phyloP scores from a whole-genome alignment of 208 protist genomes.

The Willaertia magna region DNA sequence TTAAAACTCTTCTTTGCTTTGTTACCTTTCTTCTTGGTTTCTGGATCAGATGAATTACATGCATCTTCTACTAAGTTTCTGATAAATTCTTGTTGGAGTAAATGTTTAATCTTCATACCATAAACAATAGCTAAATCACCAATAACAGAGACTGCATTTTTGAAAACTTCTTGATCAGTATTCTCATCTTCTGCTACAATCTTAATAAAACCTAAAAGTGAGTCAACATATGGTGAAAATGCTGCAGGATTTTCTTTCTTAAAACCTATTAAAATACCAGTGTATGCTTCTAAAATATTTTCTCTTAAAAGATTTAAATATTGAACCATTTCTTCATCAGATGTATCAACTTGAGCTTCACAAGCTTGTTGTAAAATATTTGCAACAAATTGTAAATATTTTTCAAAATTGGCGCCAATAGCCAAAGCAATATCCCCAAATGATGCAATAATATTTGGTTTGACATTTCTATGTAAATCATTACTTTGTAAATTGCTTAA shows the following conservation, averaged over 20 bases:
- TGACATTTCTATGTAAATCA: constrained; percentile 69
- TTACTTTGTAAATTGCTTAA: constrained; percentile 52
- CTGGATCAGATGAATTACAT: not conserved
- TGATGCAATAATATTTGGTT: constrained; percentile 74
- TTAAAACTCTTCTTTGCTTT: not conserved
- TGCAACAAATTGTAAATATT: constrained; percentile 66
- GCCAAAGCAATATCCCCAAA: constrained; percentile 88
- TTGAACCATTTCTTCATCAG: not conserved
- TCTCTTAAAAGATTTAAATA: constrained; percentile 29
- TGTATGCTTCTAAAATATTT: constrained; percentile 46
- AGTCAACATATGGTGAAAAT: constrained; percentile 31
- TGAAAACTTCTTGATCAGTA: constrained; percentile 21
- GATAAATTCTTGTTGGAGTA: not conserved
- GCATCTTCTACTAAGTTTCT: not conserved
- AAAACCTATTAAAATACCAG: constrained; percentile 47
- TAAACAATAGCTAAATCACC: constrained; percentile 24
- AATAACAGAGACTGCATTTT: constrained; percentile 33
- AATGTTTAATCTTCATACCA: not conserved
- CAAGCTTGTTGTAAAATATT: constrained; percentile 45
- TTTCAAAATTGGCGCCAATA: constrained; percentile 60
- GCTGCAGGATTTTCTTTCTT: constrained; percentile 23
- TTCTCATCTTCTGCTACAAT: constrained; percentile 13
- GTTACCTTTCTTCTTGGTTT: not conserved
- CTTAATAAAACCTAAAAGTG: constrained; percentile 27
- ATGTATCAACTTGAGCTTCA: constrained; percentile 6